These are phyloP conservation scores for Nannochloropsis gaditana DNA, from an alignment of 108 stramenopile genomes.

Conservation along the genomic window DNA sequence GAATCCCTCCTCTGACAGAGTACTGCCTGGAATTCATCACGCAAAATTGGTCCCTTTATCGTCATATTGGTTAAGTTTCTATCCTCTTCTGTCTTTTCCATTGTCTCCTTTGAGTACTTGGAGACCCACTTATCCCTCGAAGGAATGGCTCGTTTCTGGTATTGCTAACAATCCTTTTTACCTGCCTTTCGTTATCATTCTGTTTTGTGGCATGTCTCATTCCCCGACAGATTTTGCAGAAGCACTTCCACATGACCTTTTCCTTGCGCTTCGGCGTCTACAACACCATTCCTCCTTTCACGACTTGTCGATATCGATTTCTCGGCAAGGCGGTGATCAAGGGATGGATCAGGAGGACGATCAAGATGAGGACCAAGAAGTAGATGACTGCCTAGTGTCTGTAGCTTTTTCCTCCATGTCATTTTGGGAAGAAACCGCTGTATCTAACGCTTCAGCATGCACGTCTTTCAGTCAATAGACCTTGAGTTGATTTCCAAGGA, in stretches of 20 bases:
- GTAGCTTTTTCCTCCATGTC: not conserved
- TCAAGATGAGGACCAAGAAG: not conserved
- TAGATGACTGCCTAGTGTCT: not conserved
- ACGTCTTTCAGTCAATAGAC: not conserved
- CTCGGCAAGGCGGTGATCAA: not conserved
- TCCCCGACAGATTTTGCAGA: not conserved
- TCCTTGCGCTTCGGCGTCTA: not conserved
- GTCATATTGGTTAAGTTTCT: not conserved
- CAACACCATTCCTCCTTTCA: not conserved
- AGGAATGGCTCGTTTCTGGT: too few species aligned
- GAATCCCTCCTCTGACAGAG: not conserved
- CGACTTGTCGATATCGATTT: not conserved
- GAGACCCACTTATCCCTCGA: too few species aligned
- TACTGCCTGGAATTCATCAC: not conserved
- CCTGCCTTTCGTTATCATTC: not conserved
- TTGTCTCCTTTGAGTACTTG: not conserved
- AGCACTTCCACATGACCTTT: not conserved
- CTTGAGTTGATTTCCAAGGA: too few species aligned
- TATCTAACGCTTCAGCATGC: not conserved
- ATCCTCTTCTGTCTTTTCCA: not conserved
- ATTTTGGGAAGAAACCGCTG: not conserved
- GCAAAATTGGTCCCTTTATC: not conserved
- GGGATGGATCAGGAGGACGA: not conserved
- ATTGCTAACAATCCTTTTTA: not conserved
- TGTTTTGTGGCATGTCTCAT: not conserved